Conservation (phyloP, 768 basidiomycete species). For the Suillus subaureus region DNA sequence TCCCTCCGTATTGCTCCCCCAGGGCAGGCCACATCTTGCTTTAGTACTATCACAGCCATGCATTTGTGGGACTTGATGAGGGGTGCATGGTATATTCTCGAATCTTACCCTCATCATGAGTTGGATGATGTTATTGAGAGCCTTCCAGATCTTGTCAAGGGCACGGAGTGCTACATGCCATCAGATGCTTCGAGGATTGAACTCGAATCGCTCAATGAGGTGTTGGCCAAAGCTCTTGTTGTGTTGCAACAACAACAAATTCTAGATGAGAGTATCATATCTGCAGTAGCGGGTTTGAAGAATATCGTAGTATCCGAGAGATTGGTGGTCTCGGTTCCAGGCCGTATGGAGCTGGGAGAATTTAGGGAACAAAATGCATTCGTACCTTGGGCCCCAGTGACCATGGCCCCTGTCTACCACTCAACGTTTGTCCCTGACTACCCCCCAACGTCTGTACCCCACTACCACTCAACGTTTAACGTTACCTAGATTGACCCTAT, state of each 20-base stretch:
- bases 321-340: neutral
- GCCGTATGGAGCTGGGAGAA: neutral
- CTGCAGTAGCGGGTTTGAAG: neutral
- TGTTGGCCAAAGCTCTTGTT: neutral
- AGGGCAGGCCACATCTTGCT: neutral
- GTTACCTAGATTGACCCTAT: neutral
- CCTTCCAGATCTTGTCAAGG: neutral
- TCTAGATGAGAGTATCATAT: neutral
- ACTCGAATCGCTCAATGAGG: neutral
- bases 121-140: neutral
- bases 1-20: neutral
- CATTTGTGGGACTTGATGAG: neutral
- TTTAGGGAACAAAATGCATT: neutral
- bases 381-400: too few species aligned
- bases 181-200: neutral
- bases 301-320: neutral
- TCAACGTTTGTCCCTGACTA: too few species aligned
- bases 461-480: too few species aligned
- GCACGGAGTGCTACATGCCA: neutral
- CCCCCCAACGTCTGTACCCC: too few species aligned
- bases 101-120: neutral
- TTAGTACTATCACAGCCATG: neutral
- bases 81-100: neutral
- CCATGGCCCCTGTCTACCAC: too few species aligned
- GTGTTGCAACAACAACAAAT: neutral